A percentile compares a stretch with the other conserved stretches of the same genome.
Evolutionary conservation across 192 early-diverging fungal species (phyloP).

Genomic region (Dimargaris cristalligena): DNA sequence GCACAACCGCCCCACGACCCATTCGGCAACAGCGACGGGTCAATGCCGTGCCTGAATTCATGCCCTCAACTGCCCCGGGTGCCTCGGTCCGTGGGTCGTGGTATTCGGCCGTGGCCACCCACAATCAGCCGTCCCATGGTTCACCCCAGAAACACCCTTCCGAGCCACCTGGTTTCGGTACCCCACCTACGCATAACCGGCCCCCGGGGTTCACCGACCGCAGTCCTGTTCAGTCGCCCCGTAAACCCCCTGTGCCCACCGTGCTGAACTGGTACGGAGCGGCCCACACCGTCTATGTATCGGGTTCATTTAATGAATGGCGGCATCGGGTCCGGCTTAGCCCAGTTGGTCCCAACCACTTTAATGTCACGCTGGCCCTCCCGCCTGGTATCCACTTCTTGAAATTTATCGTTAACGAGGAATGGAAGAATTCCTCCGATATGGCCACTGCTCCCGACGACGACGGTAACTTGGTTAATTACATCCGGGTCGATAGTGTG

Average conservation of each 20-base stretch:
- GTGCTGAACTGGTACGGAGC: slow-evolving; percentile 13
- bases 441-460: slow-evolving; percentile 79
- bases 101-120: slow-evolving; percentile 1
- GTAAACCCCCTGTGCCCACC: neutral
- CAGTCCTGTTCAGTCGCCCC: neutral
- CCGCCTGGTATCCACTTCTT: slow-evolving; percentile 88
- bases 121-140: neutral
- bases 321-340: slow-evolving; percentile 74
- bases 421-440: slow-evolving; percentile 91
- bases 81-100: neutral
- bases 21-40: neutral
- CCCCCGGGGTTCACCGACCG: neutral
- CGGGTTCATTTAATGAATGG: slow-evolving; percentile 96
- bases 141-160: neutral
- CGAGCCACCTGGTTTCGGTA: neutral
- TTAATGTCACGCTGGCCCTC: slow-evolving; percentile 46
- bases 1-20: neutral
- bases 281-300: slow-evolving; percentile 74
- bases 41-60: slow-evolving; percentile 8
- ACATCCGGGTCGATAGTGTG: slow-evolving; percentile 65
- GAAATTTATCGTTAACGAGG: slow-evolving; percentile 97
- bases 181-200: neutral
- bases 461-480: slow-evolving; percentile 93
- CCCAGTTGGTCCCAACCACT: slow-evolving; percentile 19
- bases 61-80: neutral